These are phyloP conservation scores for Penicillium freii DNA, from an alignment of 2,329 filamentous ascomycete genomes.

Conservation along the genomic window DNA sequence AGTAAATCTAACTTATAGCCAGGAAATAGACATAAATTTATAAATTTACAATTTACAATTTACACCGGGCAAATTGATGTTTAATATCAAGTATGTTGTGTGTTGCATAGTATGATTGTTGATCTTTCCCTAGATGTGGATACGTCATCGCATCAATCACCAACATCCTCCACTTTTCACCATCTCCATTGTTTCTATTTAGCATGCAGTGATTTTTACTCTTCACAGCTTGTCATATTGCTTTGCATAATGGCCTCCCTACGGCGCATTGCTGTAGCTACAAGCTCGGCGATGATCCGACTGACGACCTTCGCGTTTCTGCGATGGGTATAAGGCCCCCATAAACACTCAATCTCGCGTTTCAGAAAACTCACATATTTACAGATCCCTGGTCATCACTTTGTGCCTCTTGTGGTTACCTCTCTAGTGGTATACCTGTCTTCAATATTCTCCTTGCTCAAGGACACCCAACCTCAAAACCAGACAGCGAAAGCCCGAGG, in stretches of 20 bases:
- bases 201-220: background rate
- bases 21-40: background rate
- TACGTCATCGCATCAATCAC: slow-evolving; percentile 11
- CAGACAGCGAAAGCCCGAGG: slow-evolving; percentile 5
- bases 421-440: slow-evolving; percentile 48
- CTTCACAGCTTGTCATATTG: slow-evolving; percentile 4
- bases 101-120: background rate
- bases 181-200: background rate
- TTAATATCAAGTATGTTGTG: background rate
- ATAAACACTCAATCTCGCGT: background rate
- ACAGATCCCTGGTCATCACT: slow-evolving; percentile 42
- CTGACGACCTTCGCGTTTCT: slow-evolving; percentile 42
- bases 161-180: background rate
- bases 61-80: background rate
- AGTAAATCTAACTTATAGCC: background rate
- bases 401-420: slow-evolving; percentile 40
- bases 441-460: slow-evolving; percentile 31
- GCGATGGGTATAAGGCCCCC: slow-evolving; percentile 41
- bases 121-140: background rate
- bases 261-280: slow-evolving; percentile 32
- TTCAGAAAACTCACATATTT: slow-evolving; percentile 1
- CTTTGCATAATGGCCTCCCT: slow-evolving; percentile 31
- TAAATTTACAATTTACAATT: background rate
- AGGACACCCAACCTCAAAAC: slow-evolving; percentile 1
- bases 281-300: slow-evolving; percentile 40